These are phyloP conservation scores for Russula ochroleuca DNA, from an alignment of 768 basidiomycete species.

Conservation along the genomic window DNA sequence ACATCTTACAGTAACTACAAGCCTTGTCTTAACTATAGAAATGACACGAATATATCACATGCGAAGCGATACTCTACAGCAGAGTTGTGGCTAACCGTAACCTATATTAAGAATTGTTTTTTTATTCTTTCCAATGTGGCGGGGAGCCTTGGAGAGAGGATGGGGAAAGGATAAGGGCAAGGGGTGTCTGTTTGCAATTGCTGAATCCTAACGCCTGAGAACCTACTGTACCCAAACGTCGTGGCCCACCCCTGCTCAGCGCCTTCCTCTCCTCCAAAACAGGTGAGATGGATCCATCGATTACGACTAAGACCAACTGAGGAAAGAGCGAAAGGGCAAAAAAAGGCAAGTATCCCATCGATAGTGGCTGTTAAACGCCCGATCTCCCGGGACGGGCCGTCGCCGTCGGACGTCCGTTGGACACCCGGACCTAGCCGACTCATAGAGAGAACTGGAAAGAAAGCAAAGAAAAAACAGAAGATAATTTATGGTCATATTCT, in stretches of 20 bases:
- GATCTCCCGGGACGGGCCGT: conserved; percentile 5
- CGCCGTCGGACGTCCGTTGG: too few species aligned
- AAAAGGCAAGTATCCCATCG: conserved; percentile 5
- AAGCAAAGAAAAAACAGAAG: too few species aligned
- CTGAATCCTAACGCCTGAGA: conserved; percentile 7
- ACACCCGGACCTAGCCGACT: too few species aligned
- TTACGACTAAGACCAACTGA: not conserved
- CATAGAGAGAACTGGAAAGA: too few species aligned
- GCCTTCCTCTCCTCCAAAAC: conserved; percentile 1
- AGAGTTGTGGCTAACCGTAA: too few species aligned
- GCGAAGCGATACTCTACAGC: not conserved
- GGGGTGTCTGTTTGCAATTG: not conserved
- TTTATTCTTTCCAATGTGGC: too few species aligned
- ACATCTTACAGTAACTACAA: not conserved
- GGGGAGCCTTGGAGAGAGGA: not conserved
- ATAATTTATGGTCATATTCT: too few species aligned
- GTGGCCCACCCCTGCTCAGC: not conserved
- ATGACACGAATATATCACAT: not conserved
- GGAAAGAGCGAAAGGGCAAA: not conserved
- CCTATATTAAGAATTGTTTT: too few species aligned
- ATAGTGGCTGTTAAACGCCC: conserved; percentile 17
- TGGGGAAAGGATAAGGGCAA: not conserved
- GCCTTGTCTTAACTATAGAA: not conserved
- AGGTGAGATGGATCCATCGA: not conserved
- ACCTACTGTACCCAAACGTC: not conserved